Base-by-base conservation (phyloP, 2,329 filamentous ascomycete genomes). In the Falciphora oryzae region DNA sequence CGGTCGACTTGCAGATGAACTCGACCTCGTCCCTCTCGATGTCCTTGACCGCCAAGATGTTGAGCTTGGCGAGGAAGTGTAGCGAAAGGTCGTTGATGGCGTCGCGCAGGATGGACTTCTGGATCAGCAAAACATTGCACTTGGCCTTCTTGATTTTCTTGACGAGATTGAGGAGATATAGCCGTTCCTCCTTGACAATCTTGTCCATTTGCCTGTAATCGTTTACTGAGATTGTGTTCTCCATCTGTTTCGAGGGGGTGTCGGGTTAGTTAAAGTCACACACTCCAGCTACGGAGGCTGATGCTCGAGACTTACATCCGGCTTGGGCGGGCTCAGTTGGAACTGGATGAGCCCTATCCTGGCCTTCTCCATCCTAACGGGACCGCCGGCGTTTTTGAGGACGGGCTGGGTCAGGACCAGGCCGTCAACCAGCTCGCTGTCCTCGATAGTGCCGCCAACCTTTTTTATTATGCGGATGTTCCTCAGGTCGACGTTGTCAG, bases 131-230 rank as follows among this genome's bases (percentile, higher is more conserved):
- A 58, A 99, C 95, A 73, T 99, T 99, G 82, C 95, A 99, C 83
- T 98, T 99, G 70, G 95, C 93, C 85, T 98, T 99, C 82, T 98
- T 97, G 79, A 99, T 99, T 85, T 98, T 99, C 87, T 99, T 98
- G 75, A 96, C 93, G 87, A 99, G 91, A 83, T 98, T 98, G 66
- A 99, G 86, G 69, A 99, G 87, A 79, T 99, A 99, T 71, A 95
- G 91, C 70, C 95, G 92, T 83, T 99, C 95, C 81, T 99, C 95
- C 81, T 99, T 99, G 71, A 99, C 86, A 70, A 99, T 99, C 85
- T 98, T 99, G 83, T 99, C 95, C 95, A 99, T 99, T 78, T 99
- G 95, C 74, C 95, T 87, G 85, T 99, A 99, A 82, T 99, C 95
- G 79, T 99, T 99, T 74, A 99, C 95, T 38, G 96, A 89, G 69